Percentiles rank a stretch among this genome's conserved stretches.
These are phyloP conservation scores for Pythium apleroticum DNA, from an alignment of 352 stramenopile genomes.

Conservation along the genomic window DNA sequence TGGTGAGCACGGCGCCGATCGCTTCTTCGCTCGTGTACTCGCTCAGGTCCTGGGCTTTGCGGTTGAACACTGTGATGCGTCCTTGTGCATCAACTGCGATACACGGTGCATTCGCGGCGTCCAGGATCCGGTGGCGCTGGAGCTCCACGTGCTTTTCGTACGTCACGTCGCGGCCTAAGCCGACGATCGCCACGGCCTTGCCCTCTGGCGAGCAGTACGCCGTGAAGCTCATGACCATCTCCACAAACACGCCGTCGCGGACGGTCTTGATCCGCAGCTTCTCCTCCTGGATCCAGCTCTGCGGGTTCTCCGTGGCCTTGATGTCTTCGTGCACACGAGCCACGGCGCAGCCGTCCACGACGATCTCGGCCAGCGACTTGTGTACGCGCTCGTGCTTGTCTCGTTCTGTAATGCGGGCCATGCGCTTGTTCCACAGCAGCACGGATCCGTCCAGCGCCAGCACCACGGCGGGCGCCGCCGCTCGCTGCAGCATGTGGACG, in stretches of 20 bases:
- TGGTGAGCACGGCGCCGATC: slow-evolving; percentile 78
- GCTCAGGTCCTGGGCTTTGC: slow-evolving; percentile 86
- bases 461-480: slow-evolving; percentile 50
- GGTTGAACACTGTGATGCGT: slow-evolving; percentile 86
- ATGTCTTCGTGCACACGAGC: slow-evolving; percentile 18
- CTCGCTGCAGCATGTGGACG: slow-evolving; percentile 49
- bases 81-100: slow-evolving; percentile 67
- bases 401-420: slow-evolving; percentile 30
- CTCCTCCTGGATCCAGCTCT: slow-evolving; percentile 37
- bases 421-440: slow-evolving; percentile 69
- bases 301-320: slow-evolving; percentile 14
- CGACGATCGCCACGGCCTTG: slow-evolving; percentile 43
- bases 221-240: slow-evolving; percentile 64
- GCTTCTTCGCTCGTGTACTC: slow-evolving; percentile 89
- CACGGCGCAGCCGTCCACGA: slow-evolving; percentile 15
- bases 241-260: slow-evolving; percentile 37
- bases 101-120: slow-evolving; percentile 77
- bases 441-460: slow-evolving; percentile 42
- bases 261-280: slow-evolving; percentile 51
- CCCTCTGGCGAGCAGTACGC: slow-evolving; percentile 38
- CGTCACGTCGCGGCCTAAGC: slow-evolving; percentile 70
- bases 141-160: slow-evolving; percentile 62
- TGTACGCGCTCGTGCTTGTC: slow-evolving; percentile 33
- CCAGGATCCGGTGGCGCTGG: slow-evolving; percentile 71
- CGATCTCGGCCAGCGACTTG: slow-evolving; percentile 37